phyloP scores from a whole-genome alignment of 163 green algal genomes.

The Chlorella variabilis region DNA sequence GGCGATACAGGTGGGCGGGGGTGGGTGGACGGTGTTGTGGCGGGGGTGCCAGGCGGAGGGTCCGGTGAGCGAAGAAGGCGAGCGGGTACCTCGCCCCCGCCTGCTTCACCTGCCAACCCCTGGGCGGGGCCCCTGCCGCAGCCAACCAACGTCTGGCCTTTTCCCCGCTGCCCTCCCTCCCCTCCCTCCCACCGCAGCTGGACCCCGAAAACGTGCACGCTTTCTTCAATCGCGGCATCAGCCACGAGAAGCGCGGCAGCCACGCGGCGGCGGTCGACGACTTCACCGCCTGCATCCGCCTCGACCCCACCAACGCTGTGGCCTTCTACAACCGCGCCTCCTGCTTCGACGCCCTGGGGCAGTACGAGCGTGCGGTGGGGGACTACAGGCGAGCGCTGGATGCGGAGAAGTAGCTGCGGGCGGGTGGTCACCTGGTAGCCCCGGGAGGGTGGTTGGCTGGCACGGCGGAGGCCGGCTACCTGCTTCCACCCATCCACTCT shows the following conservation, averaged over 20 bases:
- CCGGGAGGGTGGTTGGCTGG: too few species aligned
- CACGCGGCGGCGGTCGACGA: slow-evolving; percentile 61
- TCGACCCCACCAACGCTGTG: slow-evolving; percentile 57
- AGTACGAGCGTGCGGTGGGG: slow-evolving; percentile 58
- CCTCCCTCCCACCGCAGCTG: neutral
- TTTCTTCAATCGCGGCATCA: slow-evolving; percentile 64
- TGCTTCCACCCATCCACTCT: too few species aligned
- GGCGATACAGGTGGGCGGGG: neutral
- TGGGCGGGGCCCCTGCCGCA: too few species aligned
- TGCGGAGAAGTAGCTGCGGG: slow-evolving; percentile 10
- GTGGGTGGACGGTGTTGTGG: neutral
- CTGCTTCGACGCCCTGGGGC: slow-evolving; percentile 52
- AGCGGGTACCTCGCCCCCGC: too few species aligned
- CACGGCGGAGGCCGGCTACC: too few species aligned
- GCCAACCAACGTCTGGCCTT: too few species aligned
- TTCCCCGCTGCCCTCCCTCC: neutral
- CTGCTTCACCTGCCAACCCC: too few species aligned
- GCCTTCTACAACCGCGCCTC: slow-evolving; percentile 62
- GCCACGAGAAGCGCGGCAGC: slow-evolving; percentile 68
- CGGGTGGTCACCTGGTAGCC: neutral
- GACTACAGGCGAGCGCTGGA: slow-evolving; percentile 62
- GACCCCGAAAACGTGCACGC: slow-evolving; percentile 20
- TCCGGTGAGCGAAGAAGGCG: too few species aligned
- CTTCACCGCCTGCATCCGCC: slow-evolving; percentile 64
- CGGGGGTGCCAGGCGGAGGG: neutral